phyloP scores from a whole-genome alignment of 1,284 basidiomycete species.

The Papiliotrema terrestris region DNA sequence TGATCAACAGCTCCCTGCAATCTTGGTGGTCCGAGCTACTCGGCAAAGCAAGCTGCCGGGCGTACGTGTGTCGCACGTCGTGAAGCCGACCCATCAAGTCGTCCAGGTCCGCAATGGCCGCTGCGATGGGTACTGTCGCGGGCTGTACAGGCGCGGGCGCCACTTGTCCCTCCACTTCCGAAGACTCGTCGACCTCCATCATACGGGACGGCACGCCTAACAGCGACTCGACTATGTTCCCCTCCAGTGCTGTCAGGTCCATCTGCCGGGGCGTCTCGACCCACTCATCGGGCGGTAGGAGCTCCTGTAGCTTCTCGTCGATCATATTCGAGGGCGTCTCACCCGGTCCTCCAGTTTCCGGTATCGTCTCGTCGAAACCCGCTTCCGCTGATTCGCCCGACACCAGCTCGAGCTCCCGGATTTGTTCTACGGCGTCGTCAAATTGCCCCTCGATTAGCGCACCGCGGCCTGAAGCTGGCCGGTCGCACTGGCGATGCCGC shows the following conservation, averaged over 20 bases:
- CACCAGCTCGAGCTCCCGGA: constrained; percentile 12
- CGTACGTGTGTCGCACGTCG: constrained; percentile 22
- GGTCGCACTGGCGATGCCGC: not conserved
- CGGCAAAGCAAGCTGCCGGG: constrained; percentile 31
- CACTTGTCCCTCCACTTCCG: not conserved
- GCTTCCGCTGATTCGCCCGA: constrained; percentile 2
- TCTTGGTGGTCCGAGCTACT: constrained; percentile 32
- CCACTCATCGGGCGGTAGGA: constrained; percentile 22
- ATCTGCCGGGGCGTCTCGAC: constrained; percentile 37
- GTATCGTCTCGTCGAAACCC: not conserved
- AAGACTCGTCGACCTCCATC: not conserved
- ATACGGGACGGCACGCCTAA: constrained; percentile 5
- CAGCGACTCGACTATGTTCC: constrained; percentile 20
- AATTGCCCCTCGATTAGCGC: not conserved
- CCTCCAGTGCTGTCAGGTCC: constrained; percentile 33
- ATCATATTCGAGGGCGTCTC: constrained; percentile 13
- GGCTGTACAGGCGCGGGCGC: not conserved
- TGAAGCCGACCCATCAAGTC: constrained; percentile 15
- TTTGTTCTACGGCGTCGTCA: constrained; percentile 10
- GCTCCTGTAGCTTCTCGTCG: constrained; percentile 24
- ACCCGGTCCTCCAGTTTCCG: not conserved
- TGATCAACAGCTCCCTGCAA: constrained; percentile 54
- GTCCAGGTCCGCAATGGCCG: constrained; percentile 13
- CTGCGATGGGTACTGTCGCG: not conserved
- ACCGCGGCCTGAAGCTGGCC: not conserved